Conservation (phyloP, 1,284 basidiomycete genomes). For the Trichosporon sp. region DNA sequence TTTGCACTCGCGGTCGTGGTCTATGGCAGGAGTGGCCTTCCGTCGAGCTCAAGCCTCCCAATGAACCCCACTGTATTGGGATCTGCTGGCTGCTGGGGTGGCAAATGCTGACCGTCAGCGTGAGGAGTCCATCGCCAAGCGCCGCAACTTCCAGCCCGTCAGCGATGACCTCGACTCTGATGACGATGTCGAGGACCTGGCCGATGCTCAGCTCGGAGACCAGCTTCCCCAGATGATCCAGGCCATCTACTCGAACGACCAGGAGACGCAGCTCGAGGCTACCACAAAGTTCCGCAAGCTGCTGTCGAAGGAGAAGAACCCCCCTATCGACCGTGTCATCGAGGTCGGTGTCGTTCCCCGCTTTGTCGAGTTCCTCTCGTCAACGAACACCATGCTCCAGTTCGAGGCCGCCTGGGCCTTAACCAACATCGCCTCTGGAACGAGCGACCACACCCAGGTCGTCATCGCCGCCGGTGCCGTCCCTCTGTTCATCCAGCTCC, state of each 20-base stretch:
- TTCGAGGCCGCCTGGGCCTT: constrained; percentile 99
- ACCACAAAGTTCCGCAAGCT: constrained; percentile 95
- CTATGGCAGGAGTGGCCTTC: neutral
- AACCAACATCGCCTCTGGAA: constrained; percentile 99
- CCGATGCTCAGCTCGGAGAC: constrained; percentile 50
- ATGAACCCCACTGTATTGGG: neutral
- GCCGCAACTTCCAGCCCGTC: constrained; percentile 80
- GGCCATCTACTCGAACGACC: constrained; percentile 87
- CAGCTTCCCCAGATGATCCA: constrained; percentile 72
- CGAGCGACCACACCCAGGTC: constrained; percentile 96
- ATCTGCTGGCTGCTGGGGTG: neutral
- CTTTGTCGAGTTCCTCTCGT: constrained; percentile 91
- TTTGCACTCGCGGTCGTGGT: neutral
- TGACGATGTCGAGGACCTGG: constrained; percentile 63
- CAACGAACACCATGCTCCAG: constrained; percentile 89
- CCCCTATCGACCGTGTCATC: constrained; percentile 98
- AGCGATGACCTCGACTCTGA: constrained; percentile 68
- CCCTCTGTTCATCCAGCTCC: constrained; percentile 92
- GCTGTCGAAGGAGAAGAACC: constrained; percentile 98
- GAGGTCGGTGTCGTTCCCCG: constrained; percentile 95
- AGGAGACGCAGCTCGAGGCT: constrained; percentile 87
- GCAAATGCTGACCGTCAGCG: constrained; percentile 50
- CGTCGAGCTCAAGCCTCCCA: neutral
- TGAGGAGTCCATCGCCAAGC: constrained; percentile 94
- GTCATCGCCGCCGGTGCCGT: constrained; percentile 93